Conservation (phyloP, 768 basidiomycete genomes). For the Trametopsis cervina region DNA sequence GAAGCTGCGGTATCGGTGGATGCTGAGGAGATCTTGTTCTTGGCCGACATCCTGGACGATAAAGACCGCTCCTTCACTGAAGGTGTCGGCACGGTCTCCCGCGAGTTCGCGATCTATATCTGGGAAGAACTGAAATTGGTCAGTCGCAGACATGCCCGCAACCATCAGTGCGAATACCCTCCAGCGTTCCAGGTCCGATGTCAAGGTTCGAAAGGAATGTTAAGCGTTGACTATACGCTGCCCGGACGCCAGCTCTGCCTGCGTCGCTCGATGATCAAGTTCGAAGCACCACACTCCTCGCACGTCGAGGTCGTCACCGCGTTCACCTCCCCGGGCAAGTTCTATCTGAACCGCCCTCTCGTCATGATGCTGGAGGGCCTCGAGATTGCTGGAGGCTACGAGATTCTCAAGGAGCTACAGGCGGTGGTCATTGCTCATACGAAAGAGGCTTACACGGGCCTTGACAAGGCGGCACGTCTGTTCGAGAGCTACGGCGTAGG, state of each 20-base stretch:
- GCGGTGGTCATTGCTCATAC: constrained; percentile 28
- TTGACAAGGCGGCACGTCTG: constrained; percentile 38
- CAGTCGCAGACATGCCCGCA: background rate
- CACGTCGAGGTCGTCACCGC: constrained; percentile 53
- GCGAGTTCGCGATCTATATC: constrained; percentile 41
- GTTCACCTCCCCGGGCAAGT: constrained; percentile 48
- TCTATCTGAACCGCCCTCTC: constrained; percentile 49
- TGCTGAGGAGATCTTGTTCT: constrained; percentile 28
- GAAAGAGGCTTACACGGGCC: constrained; percentile 30
- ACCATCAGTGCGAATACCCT: constrained; percentile 19
- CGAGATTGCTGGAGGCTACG: constrained; percentile 45
- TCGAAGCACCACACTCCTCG: constrained; percentile 35
- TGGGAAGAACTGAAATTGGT: constrained; percentile 18
- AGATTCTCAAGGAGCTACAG: constrained; percentile 41
- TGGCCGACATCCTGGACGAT: constrained; percentile 36
- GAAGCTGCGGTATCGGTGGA: constrained; percentile 42
- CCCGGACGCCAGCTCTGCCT: constrained; percentile 40
- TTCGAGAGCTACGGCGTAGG: constrained; percentile 51
- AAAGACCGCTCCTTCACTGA: constrained; percentile 23
- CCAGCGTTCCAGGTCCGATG: constrained; percentile 52
- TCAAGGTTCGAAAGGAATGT: constrained; percentile 52
- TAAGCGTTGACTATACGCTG: constrained; percentile 48
- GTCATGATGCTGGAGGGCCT: constrained; percentile 55
- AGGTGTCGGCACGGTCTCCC: constrained; percentile 41
- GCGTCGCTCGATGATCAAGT: constrained; percentile 59